A percentile compares a stretch with the other conserved stretches of the same genome.
Conservation (phyloP, 306 rosid species). For the Lathyrus tuberosus region DNA sequence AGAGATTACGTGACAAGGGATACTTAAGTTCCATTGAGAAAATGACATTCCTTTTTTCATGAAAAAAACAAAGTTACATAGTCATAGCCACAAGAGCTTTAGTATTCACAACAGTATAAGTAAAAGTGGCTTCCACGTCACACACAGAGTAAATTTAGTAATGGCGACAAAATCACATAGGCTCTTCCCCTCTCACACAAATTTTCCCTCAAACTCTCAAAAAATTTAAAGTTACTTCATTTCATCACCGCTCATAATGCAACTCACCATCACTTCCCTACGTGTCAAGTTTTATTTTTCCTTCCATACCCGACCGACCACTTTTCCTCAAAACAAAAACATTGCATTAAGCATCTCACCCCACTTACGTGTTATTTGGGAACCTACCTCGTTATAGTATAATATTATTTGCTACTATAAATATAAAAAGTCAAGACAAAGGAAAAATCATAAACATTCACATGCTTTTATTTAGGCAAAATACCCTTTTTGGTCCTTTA, state of each 20-base stretch:
- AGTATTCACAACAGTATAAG: conserved; percentile 15
- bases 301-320: neutral
- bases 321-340: conserved; percentile 6
- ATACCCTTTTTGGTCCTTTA: too few species aligned
- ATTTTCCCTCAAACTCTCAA: neutral
- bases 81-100: neutral
- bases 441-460: too few species aligned
- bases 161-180: conserved; percentile 21
- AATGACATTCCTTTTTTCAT: conserved; percentile 24
- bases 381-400: conserved; percentile 39
- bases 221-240: neutral
- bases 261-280: too few species aligned
- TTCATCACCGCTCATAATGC: neutral
- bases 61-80: conserved; percentile 2
- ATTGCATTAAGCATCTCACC: conserved; percentile 12
- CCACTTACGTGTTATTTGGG: conserved; percentile 63
- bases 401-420: neutral
- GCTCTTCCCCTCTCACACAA: neutral
- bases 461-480: too few species aligned
- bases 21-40: conserved; percentile 16
- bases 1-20: neutral
- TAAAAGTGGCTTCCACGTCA: conserved; percentile 41
- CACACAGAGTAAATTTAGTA: conserved; percentile 30
- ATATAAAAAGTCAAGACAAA: too few species aligned
- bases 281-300: too few species aligned